Base-by-base conservation (phyloP, 2,329 filamentous ascomycete genomes). In the Neopestalotiopsis clavispora region DNA sequence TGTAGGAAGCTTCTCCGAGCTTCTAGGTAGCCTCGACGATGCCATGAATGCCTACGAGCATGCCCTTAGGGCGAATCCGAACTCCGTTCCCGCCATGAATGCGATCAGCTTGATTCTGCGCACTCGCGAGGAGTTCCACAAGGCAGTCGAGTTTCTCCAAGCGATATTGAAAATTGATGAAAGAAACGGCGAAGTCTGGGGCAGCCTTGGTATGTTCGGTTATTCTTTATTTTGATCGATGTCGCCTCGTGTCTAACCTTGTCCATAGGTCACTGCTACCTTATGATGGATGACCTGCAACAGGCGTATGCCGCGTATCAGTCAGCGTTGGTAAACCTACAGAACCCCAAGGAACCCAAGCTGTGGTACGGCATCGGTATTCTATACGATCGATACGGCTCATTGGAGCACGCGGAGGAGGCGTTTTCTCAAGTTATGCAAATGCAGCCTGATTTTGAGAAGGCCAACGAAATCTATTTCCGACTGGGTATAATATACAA, bases 401-500 rank as follows among this genome's bases (percentile, higher is more conserved):
- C 94, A 34, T 88, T 98, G 61, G 96, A 99, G 76, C 97, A 98
- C 79, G 96, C 96, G 73, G 96, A 98, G 80, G 96, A 98, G 79
- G 96, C 96, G 4, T 98, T 98, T 78, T 98, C 95, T 2, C 94
- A 98, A 78, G 96, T 99, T 71, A 98, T 99, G 96, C 92, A 94
- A 74, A 98, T 99, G 92, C 92, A 97, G 76, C 96, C 95, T 4
- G 92, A 94, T 75, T 98, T 98, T 74, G 96, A 99, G 78, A 99
- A 99, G 86, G 95, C 95, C 68, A 98, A 98, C 77, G 96, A 99
- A 80, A 98, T 99, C 67, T 99, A 98, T 81, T 99, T 99, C 83
- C 90, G 96, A 34, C 88, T 99, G 9, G 96, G 96, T n/a, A 99
- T 99, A 84, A 98, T 99, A 73, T 98, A 98, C 85, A 99, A 99